Percentiles rank a stretch among this genome's conserved stretches.
These are phyloP conservation scores for Clathrospora elynae DNA, from an alignment of 2,329 filamentous ascomycete genomes.

Conservation along the genomic window DNA sequence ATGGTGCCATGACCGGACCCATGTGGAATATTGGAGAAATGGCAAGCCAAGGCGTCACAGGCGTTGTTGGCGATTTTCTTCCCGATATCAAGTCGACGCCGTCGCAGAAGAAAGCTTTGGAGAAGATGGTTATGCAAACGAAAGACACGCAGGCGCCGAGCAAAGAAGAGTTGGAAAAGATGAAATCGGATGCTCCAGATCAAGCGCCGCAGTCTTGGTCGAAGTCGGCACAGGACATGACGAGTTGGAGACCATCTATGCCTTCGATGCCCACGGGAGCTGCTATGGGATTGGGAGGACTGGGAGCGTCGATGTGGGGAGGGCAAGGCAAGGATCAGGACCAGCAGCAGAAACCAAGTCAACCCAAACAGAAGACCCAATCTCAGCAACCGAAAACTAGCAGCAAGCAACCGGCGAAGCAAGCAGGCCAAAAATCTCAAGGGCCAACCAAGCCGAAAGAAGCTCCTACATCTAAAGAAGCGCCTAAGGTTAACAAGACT, in stretches of 20 bases:
- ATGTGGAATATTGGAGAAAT: constrained; percentile 46
- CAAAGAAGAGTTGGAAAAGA: constrained; percentile 42
- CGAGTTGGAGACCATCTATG: constrained; percentile 39
- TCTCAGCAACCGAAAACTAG: constrained; percentile 1
- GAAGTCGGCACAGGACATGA: constrained; percentile 42
- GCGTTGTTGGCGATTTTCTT: constrained; percentile 41
- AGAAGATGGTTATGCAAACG: constrained; percentile 47
- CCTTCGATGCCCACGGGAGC: constrained; percentile 34
- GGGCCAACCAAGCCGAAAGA: constrained; percentile 21
- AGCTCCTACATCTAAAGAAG: constrained; percentile 21
- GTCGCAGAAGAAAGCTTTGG: constrained; percentile 44
- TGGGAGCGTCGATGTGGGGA: constrained; percentile 14
- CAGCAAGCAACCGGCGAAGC: constrained; percentile 19
- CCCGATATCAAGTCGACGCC: constrained; percentile 44
- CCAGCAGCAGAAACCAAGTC: constrained; percentile 7
- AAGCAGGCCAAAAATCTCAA: constrained; percentile 17
- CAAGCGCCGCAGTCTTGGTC: constrained; percentile 43
- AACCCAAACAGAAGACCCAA: constrained; percentile 1
- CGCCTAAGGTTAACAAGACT: constrained; percentile 13
- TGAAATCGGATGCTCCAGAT: constrained; percentile 43
- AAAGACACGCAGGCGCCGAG: constrained; percentile 42
- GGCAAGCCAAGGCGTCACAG: constrained; percentile 43
- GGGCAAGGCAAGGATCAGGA: constrained; percentile 12
- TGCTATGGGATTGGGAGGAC: constrained; percentile 28
- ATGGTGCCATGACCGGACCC: constrained; percentile 45